Percentiles rank a stretch among this genome's conserved stretches.
phyloP scores from a whole-genome alignment of 805 yeast genomes.

The Ogataea kodamae region DNA sequence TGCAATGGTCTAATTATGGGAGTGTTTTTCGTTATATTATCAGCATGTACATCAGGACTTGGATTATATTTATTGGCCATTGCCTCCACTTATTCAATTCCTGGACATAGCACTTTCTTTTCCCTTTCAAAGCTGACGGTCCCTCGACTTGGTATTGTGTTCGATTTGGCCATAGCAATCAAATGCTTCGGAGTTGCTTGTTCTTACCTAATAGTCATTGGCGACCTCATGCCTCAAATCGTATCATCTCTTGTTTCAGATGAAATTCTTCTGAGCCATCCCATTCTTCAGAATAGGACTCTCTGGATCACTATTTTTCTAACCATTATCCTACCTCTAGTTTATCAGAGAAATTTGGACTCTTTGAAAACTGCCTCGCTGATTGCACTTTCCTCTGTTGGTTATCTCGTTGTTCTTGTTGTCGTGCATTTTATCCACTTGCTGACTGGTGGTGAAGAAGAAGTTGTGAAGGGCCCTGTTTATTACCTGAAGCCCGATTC shows the following conservation, averaged over 20 bases:
- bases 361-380: constrained; percentile 83
- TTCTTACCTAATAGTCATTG: constrained; percentile 65
- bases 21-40: constrained; percentile 37
- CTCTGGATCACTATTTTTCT: constrained; percentile 63
- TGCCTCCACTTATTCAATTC: constrained; percentile 51
- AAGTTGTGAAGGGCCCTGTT: constrained; percentile 50
- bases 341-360: constrained; percentile 71
- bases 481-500: constrained; percentile 45
- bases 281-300: constrained; percentile 38
- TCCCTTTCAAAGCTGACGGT: constrained; percentile 56
- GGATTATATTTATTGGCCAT: constrained; percentile 64
- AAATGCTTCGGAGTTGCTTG: constrained; percentile 72
- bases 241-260: constrained; percentile 29
- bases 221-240: constrained; percentile 67
- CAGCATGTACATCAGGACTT: constrained; percentile 46
- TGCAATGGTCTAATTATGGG: constrained; percentile 47
- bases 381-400: constrained; percentile 77
- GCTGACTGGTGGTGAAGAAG: constrained; percentile 50
- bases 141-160: constrained; percentile 56
- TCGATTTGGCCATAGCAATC: constrained; percentile 65
- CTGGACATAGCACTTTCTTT: constrained; percentile 65
- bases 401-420: constrained; percentile 70
- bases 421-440: constrained; percentile 67
- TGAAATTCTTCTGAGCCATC: constrained; percentile 18
- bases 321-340: constrained; percentile 54